Conservation (phyloP, 257 asterid genomes). For the Vinca minor region DNA sequence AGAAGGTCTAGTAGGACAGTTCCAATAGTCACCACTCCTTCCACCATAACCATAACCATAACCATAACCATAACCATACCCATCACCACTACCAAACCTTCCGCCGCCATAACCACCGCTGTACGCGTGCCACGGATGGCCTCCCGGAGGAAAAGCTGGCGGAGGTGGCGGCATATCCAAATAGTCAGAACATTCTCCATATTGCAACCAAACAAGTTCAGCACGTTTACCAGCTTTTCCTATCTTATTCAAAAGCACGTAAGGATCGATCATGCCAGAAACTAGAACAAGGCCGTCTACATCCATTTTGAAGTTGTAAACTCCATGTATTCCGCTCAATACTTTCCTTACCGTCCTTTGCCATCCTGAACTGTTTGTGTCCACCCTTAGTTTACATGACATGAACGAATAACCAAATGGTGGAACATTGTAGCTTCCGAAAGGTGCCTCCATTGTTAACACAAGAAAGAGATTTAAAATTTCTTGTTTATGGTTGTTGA, state of each 20-base stretch:
- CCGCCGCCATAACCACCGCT: not conserved
- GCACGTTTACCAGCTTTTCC: conserved; percentile 18
- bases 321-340: conserved; percentile 16
- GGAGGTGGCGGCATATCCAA: conserved; percentile 10
- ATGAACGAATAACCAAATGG: conserved; percentile 7
- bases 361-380: conserved; percentile 14
- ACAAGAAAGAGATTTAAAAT: too few relatives aligned
- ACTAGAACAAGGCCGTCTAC: conserved; percentile 20
- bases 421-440: not conserved
- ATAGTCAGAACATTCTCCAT: conserved; percentile 27
- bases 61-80: not conserved
- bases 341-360: conserved; percentile 17
- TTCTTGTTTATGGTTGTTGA: not conserved
- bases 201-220: conserved; percentile 21
- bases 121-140: not conserved
- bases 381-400: conserved; percentile 17
- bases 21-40: not conserved
- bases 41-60: not conserved
- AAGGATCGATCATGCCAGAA: conserved; percentile 24
- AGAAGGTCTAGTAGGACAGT: not conserved
- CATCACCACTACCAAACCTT: not conserved
- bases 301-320: conserved; percentile 20
- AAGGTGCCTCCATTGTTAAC: not conserved
- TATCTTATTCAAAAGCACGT: conserved; percentile 16
- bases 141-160: not conserved